Evolutionary conservation across 371 early-diverging fungal species (phyloP).

Genomic region (Mucor piriformis): DNA sequence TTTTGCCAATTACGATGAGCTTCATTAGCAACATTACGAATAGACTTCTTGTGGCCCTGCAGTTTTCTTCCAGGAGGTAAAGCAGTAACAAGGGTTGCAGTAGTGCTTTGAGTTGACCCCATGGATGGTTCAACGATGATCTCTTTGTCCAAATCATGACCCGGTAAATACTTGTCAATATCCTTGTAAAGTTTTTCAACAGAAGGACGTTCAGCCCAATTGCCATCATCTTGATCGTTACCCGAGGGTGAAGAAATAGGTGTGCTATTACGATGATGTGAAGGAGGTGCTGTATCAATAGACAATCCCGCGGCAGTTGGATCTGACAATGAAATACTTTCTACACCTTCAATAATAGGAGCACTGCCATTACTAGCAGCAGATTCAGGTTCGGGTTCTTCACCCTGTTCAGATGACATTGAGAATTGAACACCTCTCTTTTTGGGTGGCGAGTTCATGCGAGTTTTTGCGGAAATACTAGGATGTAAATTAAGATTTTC

Average conservation of each 20-base stretch:
- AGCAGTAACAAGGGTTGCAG: constrained; percentile 22
- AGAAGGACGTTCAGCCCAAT: constrained; percentile 74
- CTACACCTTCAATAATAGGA: constrained; percentile 11
- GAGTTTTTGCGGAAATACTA: constrained; percentile 24
- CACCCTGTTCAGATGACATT: not conserved
- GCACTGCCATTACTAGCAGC: constrained; percentile 7
- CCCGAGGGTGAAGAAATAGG: constrained; percentile 19
- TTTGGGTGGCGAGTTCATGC: constrained; percentile 5
- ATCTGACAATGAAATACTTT: constrained; percentile 16
- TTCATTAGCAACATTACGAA: constrained; percentile 62
- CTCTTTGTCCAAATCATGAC: constrained; percentile 81
- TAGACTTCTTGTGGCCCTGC: constrained; percentile 60
- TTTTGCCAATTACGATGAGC: constrained; percentile 46
- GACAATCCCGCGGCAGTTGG: constrained; percentile 7
- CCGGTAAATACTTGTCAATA: constrained; percentile 79
- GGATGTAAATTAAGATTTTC: constrained; percentile 30
- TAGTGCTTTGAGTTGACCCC: not conserved
- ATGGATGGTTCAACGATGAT: constrained; percentile 59
- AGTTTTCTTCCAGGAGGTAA: constrained; percentile 32
- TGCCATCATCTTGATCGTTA: constrained; percentile 35
- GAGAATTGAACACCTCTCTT: constrained; percentile 16
- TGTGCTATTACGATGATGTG: not conserved
- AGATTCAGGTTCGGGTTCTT: not conserved
- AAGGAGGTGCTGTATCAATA: constrained; percentile 15
- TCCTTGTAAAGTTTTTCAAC: constrained; percentile 74